Base-by-base conservation (phyloP, 2,329 filamentous ascomycete species). In the Phialophora expanda region DNA sequence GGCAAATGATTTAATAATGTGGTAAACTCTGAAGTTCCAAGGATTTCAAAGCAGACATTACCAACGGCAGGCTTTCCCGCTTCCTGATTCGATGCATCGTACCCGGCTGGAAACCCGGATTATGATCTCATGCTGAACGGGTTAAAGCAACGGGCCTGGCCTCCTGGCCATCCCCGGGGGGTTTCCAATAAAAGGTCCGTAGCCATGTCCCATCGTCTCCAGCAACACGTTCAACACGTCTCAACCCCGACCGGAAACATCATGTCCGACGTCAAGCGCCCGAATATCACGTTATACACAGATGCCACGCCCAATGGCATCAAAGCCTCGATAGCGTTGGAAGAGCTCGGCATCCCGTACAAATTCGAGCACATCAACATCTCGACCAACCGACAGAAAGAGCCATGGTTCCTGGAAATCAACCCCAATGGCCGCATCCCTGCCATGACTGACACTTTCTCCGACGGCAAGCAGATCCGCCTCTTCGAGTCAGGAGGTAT, bases 391-490 rank as follows among this genome's bases (percentile, higher is more conserved):
- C 85, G 82, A n/a, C 92, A 96, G 74, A 96, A 95, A 73, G 86
- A 94, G 77, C 87, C 86, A 17, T 96, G 91, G 92, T 97, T 94
- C 79, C 85, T 96, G 30, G 88, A 89, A 60, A 96, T 97, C 80
- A 97, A 97, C 79, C 93, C 93, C 69, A 97, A 97, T 77, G 93
- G 93, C 70, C 90, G 93, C 71, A 96, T 97, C 73, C 93, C 93
- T 3, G 93, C 93, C 64, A 74, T 97, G 58, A 95, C 91, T 7
- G 93, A 97, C 78, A 90, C 84, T 6, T 69, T 69, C 55, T 44
- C 58, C 58, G 66, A 69, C 56, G 67, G 67, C 24, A 14, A 67
- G 54, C 81, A 82, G 38, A 92, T 96, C 75, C 84, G 85, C 64
- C 77, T 97, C 20, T 97, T 96, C 75, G 93, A 97, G 79, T 91